A percentile compares a stretch with the other conserved stretches of the same genome.
phyloP scores from a whole-genome alignment of 345 rosid genomes.

The Brassica incana region DNA sequence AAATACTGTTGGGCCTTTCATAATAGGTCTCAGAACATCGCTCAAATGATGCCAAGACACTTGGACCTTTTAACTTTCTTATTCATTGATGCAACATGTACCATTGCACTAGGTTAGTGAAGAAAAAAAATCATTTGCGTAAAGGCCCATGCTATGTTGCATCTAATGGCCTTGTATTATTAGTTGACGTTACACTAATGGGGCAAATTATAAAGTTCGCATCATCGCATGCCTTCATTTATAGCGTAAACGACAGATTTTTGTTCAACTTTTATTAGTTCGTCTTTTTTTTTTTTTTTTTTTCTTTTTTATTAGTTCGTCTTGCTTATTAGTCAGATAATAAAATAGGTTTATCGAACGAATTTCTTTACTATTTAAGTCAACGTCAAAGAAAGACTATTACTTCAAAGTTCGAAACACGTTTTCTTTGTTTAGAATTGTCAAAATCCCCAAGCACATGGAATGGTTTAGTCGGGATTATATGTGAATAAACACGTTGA shows the following conservation, averaged over 20 bases:
- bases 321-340: background rate
- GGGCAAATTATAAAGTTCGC: background rate
- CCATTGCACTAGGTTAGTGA: background rate
- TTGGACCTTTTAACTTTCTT: too few species aligned
- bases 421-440: background rate
- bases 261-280: background rate
- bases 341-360: background rate
- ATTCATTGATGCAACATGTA: background rate
- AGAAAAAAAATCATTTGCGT: background rate
- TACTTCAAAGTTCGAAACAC: background rate
- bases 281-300: too few species aligned
- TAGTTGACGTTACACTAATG: background rate
- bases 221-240: background rate
- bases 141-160: background rate
- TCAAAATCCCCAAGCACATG: background rate
- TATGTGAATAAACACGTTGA: background rate
- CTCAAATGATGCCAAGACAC: too few species aligned
- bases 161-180: background rate
- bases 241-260: background rate
- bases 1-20: too few species aligned
- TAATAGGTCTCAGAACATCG: too few species aligned
- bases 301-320: too few species aligned
- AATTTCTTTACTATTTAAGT: background rate
- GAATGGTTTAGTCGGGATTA: background rate
- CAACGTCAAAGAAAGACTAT: conserved; percentile 5